phyloP scores from a whole-genome alignment of 106 monocot species.

The Apostasia shenzhenica region DNA sequence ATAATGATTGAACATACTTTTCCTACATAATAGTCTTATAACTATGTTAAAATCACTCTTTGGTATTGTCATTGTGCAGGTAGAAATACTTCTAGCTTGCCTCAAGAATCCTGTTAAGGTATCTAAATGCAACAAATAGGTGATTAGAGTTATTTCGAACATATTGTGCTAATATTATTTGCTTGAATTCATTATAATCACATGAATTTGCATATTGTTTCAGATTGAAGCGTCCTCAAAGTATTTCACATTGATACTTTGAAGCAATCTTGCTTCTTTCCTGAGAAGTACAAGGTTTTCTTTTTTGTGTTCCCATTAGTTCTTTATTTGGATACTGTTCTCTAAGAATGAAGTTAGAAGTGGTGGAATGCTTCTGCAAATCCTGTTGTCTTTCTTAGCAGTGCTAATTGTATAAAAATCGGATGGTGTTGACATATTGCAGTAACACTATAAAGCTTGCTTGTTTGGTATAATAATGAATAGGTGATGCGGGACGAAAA shows the following conservation, averaged over 20 bases:
- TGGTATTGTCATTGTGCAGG: conserved; percentile 23
- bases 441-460: too few species aligned
- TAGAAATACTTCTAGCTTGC: conserved; percentile 78
- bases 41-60: too few species aligned
- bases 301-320: background rate
- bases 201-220: conserved; percentile 3
- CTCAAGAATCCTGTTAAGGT: conserved; percentile 94
- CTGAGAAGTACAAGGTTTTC: conserved; percentile 71
- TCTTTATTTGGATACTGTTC: too few species aligned
- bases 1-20: too few species aligned
- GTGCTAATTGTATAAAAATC: too few species aligned
- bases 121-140: background rate
- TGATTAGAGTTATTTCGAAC: background rate
- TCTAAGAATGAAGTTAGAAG: too few species aligned
- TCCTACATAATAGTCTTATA: too few species aligned
- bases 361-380: too few species aligned
- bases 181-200: background rate
- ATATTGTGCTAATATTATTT: background rate
- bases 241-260: conserved; percentile 88
- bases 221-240: conserved; percentile 80
- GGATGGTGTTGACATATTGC: too few species aligned
- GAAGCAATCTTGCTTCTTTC: conserved; percentile 61
- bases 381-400: too few species aligned
- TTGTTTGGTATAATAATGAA: too few species aligned
- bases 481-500: too few species aligned